These are phyloP conservation scores for Yamadazyma trypodendri DNA, from an alignment of 1,139 yeast species.

Conservation along the genomic window DNA sequence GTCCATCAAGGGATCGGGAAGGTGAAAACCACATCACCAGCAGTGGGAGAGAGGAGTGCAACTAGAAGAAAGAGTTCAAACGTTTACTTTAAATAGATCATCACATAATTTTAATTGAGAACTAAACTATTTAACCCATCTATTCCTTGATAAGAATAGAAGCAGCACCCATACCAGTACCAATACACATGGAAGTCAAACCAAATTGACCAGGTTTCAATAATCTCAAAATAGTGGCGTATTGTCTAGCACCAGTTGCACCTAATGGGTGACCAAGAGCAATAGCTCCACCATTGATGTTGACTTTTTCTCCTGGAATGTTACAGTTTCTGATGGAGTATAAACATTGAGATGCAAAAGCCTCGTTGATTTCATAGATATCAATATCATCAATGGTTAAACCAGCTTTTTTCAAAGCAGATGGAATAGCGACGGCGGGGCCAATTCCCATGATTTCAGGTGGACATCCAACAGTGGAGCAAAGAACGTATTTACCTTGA, in stretches of 20 bases:
- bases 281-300: constrained; percentile 94
- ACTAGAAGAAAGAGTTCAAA: constrained; percentile 27
- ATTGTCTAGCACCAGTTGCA: constrained; percentile 93
- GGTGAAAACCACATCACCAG: constrained; percentile 10
- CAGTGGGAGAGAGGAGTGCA: constrained; percentile 11
- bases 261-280: constrained; percentile 97
- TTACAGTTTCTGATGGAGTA: constrained; percentile 68
- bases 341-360: constrained; percentile 92
- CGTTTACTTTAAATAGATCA: constrained; percentile 28
- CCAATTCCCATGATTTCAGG: constrained; percentile 98
- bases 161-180: constrained; percentile 99
- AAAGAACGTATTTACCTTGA: constrained; percentile 73
- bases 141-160: constrained; percentile 67
- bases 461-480: constrained; percentile 84
- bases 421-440: constrained; percentile 91
- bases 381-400: constrained; percentile 64
- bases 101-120: background rate
- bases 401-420: constrained; percentile 64
- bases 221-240: constrained; percentile 83
- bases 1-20: constrained; percentile 40
- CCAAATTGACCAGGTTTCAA: constrained; percentile 80
- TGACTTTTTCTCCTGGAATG: constrained; percentile 71
- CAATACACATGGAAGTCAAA: constrained; percentile 93
- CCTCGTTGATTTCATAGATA: constrained; percentile 88
- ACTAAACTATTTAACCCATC: constrained; percentile 4